Evolutionary conservation across 345 rosid genomes (phyloP).

Genomic region (sweet orange (Citrus sinensis)): DVS_A1.0 CM039163.1:47810501-47811000

Average conservation of each 20-base stretch:
- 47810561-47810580: too few relatives aligned
- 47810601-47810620: too few relatives aligned
- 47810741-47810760: too few relatives aligned
- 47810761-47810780: too few relatives aligned
- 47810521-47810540: background rate
- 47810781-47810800: background rate
- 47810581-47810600: too few relatives aligned
- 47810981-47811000: background rate
- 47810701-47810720: background rate
- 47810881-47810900: background rate
- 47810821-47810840: background rate
- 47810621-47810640: too few relatives aligned
- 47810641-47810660: background rate
- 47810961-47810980: background rate
- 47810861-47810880: background rate
- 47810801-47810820: background rate
- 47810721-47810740: background rate
- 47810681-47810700: background rate
- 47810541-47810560: background rate
- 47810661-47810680: background rate
- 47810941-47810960: slow-evolving; percentile 1
- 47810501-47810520: too few relatives aligned
- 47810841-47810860: background rate
- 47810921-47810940: slow-evolving; percentile 13
- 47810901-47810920: background rate